Conservation (phyloP, 306 rosid genomes). For the Lithocarpus polystachyus region DNA sequence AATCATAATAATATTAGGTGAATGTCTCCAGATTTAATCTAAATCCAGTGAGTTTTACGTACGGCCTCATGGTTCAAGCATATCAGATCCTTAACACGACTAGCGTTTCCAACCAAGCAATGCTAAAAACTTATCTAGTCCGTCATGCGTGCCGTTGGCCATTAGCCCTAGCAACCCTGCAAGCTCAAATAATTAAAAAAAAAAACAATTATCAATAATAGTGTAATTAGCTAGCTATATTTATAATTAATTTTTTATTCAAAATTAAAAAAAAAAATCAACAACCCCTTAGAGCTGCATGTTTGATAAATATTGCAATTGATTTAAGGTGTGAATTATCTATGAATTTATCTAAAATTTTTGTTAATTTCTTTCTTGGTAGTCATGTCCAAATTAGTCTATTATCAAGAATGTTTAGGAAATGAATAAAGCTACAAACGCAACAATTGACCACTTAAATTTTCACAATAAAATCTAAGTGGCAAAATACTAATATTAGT, state of each 20-base stretch:
- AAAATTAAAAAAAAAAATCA: no score
- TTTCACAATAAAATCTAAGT: no score
- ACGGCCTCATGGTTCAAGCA: background rate
- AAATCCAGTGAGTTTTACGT: background rate
- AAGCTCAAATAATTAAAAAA: background rate
- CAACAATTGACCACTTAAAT: background rate
- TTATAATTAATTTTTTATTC: no score
- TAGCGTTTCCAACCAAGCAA: background rate
- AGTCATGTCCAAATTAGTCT: no score
- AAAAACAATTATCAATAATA: background rate
- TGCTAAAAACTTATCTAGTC: background rate
- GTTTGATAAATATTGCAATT: no score
- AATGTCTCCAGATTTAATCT: background rate
- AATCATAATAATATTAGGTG: no score
- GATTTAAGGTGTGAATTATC: no score
- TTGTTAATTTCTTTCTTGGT: no score
- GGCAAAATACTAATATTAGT: no score
- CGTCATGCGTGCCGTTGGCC: constrained; percentile 4
- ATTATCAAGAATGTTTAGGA: no score
- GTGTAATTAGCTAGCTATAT: background rate
- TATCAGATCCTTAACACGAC: background rate
- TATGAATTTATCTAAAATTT: no score
- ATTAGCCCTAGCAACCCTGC: constrained; percentile 12
- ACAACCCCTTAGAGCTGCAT: no score
- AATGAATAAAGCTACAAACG: background rate